Evolutionary conservation across 23 red algal species (phyloP).

Genomic region (Rhodosorus marinus): DNA sequence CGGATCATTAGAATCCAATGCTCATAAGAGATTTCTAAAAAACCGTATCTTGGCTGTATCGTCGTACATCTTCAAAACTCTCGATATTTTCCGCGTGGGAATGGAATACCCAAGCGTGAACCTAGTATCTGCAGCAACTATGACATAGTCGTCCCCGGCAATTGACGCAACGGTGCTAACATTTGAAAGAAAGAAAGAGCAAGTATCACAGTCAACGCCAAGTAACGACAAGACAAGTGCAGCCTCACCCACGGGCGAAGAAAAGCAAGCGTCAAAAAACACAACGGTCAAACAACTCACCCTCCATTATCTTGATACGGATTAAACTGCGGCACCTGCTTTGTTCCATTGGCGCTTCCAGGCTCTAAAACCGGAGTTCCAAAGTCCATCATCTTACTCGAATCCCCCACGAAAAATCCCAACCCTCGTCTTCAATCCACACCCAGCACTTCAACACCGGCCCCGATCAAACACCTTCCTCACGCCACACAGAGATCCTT

Average conservation of each 20-base stretch:
- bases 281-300: slow-evolving; percentile 7
- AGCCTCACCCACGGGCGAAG: background rate
- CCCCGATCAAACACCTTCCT: no score
- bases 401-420: no score
- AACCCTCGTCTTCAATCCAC: no score
- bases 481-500: no score
- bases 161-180: slow-evolving; percentile 31
- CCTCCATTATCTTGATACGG: slow-evolving; percentile 96
- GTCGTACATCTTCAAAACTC: background rate
- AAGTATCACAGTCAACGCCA: background rate
- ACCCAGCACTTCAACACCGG: no score
- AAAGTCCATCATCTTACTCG: no score
- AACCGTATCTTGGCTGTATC: no score
- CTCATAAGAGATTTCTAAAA: no score
- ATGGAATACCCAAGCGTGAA: slow-evolving; percentile 79
- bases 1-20: no score
- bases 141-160: slow-evolving; percentile 61
- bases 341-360: no score
- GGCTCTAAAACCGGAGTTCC: no score
- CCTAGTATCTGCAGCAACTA: slow-evolving; percentile 77
- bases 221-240: background rate
- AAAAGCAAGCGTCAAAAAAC: background rate
- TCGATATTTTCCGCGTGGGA: slow-evolving; percentile 49
- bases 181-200: background rate
- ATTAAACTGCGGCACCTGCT: slow-evolving; percentile 15